Conservation (phyloP, 805 yeast species). For the Yarrowia osloensis region DNA sequence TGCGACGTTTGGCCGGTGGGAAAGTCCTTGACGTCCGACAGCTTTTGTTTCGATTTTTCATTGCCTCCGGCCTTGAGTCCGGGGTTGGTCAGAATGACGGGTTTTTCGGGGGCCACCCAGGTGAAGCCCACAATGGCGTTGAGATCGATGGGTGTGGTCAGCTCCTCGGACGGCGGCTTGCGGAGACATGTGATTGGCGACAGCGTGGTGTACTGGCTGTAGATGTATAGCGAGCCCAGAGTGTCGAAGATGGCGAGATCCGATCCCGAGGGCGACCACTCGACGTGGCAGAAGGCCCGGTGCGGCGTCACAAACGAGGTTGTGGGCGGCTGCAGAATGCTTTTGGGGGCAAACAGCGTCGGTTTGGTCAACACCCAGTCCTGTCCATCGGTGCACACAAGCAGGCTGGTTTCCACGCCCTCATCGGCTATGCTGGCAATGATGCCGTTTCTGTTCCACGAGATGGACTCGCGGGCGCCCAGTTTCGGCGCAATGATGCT, state of each 20-base stretch:
- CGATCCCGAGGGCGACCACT: constrained; percentile 77
- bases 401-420: constrained; percentile 58
- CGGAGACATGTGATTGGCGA: constrained; percentile 29
- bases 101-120: constrained; percentile 77
- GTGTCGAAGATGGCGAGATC: constrained; percentile 81
- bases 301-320: constrained; percentile 40
- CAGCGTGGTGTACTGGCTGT: constrained; percentile 36
- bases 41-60: not conserved
- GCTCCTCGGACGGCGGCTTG: constrained; percentile 27
- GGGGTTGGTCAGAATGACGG: constrained; percentile 60
- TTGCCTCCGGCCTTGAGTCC: constrained; percentile 46
- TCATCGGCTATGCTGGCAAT: constrained; percentile 63
- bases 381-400: constrained; percentile 74
- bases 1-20: constrained; percentile 50
- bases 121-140: constrained; percentile 53
- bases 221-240: constrained; percentile 63
- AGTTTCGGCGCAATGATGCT: constrained; percentile 20
- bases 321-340: constrained; percentile 33
- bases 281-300: constrained; percentile 42
- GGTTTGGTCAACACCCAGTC: constrained; percentile 76
- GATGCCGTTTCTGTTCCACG: constrained; percentile 83
- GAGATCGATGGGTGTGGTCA: constrained; percentile 36
- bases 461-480: constrained; percentile 23
- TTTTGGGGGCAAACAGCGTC: constrained; percentile 42
- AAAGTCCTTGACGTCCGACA: constrained; percentile 33